A percentile compares a stretch with the other conserved stretches of the same genome.
Conservation (phyloP, 2,329 filamentous ascomycete species). For the Mycocentrospora acerina region DNA sequence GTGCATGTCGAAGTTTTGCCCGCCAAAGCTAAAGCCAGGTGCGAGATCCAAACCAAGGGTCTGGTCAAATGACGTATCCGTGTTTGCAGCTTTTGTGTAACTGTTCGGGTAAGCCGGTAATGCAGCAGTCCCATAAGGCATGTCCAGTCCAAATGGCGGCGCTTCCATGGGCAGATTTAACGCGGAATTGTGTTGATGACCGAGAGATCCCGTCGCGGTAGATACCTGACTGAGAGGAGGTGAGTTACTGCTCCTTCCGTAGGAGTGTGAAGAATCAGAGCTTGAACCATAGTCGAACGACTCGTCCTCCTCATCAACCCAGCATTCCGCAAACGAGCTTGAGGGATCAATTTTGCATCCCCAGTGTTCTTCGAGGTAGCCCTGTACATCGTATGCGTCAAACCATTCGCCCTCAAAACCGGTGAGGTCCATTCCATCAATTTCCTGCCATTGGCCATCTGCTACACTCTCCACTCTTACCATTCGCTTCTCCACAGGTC, state of each 20-base stretch:
- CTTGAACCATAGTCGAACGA: conserved; percentile 1
- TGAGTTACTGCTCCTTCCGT: background rate
- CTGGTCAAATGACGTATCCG: conserved; percentile 32
- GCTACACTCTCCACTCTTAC: conserved; percentile 15
- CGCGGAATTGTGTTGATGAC: conserved; percentile 1
- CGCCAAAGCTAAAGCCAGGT: conserved; percentile 23
- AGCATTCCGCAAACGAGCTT: conserved; percentile 60
- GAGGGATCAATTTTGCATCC: conserved; percentile 64
- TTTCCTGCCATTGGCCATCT: conserved; percentile 23
- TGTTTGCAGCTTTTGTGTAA: conserved; percentile 13
- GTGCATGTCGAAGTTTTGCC: conserved; percentile 10
- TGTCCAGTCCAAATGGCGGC: conserved; percentile 27
- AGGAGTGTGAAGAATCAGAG: background rate
- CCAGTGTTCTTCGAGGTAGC: conserved; percentile 63
- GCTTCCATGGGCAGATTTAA: conserved; percentile 4
- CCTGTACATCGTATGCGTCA: conserved; percentile 74
- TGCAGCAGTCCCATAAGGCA: conserved; percentile 12
- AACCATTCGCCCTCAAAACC: conserved; percentile 76
- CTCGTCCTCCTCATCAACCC: conserved; percentile 23
- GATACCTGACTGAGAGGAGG: conserved; percentile 2
- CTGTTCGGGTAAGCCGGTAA: conserved; percentile 4
- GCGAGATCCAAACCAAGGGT: conserved; percentile 38
- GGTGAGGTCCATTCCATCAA: conserved; percentile 52
- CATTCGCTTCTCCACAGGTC: conserved; percentile 34
- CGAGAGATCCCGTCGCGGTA: background rate